Conservation (phyloP, 805 yeast species). For the Metschnikowia rubicola region DNA sequence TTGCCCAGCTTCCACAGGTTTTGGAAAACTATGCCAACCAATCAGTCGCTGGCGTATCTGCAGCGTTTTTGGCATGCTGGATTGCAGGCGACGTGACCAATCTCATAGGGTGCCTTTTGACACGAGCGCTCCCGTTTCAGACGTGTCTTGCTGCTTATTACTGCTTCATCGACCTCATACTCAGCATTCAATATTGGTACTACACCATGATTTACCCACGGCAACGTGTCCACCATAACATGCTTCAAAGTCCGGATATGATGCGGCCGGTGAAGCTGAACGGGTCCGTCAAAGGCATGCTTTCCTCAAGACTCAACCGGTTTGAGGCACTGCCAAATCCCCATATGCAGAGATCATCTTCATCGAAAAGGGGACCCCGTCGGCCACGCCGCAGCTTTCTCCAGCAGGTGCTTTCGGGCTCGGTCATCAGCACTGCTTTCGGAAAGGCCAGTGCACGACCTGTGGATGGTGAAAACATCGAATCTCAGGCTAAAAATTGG, state of each 20-base stretch:
- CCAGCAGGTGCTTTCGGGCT: conserved; percentile 11
- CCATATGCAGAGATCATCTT: conserved; percentile 8
- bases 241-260: conserved; percentile 38
- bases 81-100: conserved; percentile 44
- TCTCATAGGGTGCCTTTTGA: conserved; percentile 67
- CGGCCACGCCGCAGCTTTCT: conserved; percentile 9
- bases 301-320: conserved; percentile 20
- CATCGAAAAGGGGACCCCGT: conserved; percentile 7
- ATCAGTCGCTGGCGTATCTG: conserved; percentile 34
- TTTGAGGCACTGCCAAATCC: conserved; percentile 17
- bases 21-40: conserved; percentile 29
- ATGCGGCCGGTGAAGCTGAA: conserved; percentile 20
- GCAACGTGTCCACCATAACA: conserved; percentile 39
- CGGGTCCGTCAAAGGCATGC: conserved; percentile 6
- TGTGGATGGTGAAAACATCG: not conserved
- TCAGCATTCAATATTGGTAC: conserved; percentile 19
- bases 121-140: conserved; percentile 81
- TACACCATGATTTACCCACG: conserved; percentile 19
- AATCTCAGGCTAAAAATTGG: not conserved
- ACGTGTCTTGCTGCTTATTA: conserved; percentile 69
- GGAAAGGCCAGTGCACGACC: conserved; percentile 13
- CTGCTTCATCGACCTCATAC: conserved; percentile 32
- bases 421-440: conserved; percentile 15
- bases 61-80: conserved; percentile 32
- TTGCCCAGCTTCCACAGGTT: conserved; percentile 30